Base-by-base conservation (phyloP, 345 rosid genomes). In the Raphanus sativus region DNA sequence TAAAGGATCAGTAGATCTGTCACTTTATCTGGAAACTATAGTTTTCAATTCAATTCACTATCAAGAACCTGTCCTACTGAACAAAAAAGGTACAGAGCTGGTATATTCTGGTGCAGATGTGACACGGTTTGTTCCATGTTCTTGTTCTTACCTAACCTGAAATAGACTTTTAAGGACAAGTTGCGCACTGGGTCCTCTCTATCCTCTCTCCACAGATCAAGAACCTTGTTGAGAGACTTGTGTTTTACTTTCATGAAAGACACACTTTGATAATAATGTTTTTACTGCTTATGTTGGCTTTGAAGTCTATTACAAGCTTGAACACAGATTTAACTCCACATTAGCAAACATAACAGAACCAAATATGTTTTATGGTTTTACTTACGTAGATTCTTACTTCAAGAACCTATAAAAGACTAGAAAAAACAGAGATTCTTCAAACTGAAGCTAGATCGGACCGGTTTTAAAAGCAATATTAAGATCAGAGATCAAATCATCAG, bases 401-500 rank as follows among this genome's bases (percentile, higher is more conserved):
- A 71, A 24, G 62, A 77, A 17, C 36, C 71, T 33, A 26, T 16
- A 34, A 67, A n/a, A 28, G 67, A 38, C 29, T 28, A 33, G 8
- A 34, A 34, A 34, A 38, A 36, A 12, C 52, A 12, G 52, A 38
- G 45, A 38, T 10, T 38, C 34, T 32, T 32, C 11, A 10, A 2
- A 38, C 12, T 1, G n/a, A 30, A 16, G 56, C 45, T 82, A 87
- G 5, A 56, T 2, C 4, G 96, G 94, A 1, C 93, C 89, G 32
- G 91, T 87, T 72, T 78, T 86, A 0, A 95, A 83, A 11, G 98
- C 98, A 28, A 55, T 75, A 71, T 91, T 94, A 64, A 95, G 77
- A 85, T 95, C 99, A 33, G 91, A 79, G 68, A 95, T 89, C 78
- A 95, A 85, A 82, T 95, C 98, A 77, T 86, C 77, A 50, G 87